phyloP scores from a whole-genome alignment of 345 rosid genomes.

The Salix exigua region DNA sequence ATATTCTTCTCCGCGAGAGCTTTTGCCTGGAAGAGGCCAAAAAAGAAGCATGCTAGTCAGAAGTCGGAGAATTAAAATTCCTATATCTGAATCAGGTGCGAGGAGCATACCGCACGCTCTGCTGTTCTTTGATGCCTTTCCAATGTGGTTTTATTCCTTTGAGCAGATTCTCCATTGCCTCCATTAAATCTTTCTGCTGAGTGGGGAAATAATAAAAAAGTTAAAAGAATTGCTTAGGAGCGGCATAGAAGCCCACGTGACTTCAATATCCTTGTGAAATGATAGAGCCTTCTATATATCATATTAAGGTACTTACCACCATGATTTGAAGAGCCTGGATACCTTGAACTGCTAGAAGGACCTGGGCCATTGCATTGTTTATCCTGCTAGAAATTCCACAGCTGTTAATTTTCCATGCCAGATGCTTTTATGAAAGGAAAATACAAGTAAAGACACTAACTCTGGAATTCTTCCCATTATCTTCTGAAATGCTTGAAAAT shows the following conservation, averaged over 20 bases:
- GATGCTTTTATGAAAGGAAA: neutral
- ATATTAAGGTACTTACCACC: constrained; percentile 36
- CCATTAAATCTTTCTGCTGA: constrained; percentile 34
- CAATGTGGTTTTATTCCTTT: constrained; percentile 58
- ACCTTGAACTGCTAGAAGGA: constrained; percentile 34
- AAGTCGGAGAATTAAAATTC: constrained; percentile 6
- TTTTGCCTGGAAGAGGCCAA: constrained; percentile 60
- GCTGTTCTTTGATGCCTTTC: constrained; percentile 80
- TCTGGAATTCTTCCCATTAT: constrained; percentile 21
- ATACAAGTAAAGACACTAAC: constrained; percentile 5
- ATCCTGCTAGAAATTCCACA: constrained; percentile 46
- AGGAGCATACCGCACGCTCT: constrained; percentile 72
- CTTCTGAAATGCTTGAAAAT: constrained; percentile 46
- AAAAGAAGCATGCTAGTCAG: constrained; percentile 16
- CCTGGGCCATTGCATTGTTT: constrained; percentile 43
- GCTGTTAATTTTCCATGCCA: neutral
- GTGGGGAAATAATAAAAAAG: constrained; percentile 24
- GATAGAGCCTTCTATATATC: neutral
- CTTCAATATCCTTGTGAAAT: neutral
- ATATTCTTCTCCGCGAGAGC: constrained; percentile 93
- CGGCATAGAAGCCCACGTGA: neutral
- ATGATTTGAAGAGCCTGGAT: constrained; percentile 32
- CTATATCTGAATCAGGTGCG: neutral
- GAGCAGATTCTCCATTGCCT: constrained; percentile 50
- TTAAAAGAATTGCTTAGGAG: constrained; percentile 15